phyloP scores from a whole-genome alignment of 306 rosid species.

The Lupinus albus region DNA sequence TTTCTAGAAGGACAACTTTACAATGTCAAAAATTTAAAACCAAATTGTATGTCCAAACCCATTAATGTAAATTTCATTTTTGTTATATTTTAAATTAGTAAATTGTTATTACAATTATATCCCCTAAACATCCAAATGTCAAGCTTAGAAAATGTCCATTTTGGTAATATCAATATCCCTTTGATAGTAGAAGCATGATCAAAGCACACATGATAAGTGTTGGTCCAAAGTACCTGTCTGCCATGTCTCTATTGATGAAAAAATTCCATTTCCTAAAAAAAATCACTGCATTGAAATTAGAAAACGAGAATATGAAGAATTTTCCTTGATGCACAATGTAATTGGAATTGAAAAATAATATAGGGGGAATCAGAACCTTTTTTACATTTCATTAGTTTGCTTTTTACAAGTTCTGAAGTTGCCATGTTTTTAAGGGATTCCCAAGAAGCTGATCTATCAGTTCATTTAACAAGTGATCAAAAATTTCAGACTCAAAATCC shows the following conservation, averaged over 20 bases:
- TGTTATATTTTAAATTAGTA: too few species aligned
- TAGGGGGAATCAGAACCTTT: not conserved
- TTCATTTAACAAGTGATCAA: conserved; percentile 64
- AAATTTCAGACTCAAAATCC: conserved; percentile 57
- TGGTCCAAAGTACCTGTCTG: not conserved
- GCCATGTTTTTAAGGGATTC: conserved; percentile 30
- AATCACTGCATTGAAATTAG: conserved; percentile 1
- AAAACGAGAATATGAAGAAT: conserved; percentile 15
- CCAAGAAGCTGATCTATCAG: conserved; percentile 55
- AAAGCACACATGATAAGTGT: not conserved
- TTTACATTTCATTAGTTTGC: conserved; percentile 42
- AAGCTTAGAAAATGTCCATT: too few species aligned
- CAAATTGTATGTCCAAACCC: too few species aligned
- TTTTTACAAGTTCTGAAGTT: conserved; percentile 38
- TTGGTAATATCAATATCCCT: too few species aligned
- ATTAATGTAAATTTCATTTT: too few species aligned
- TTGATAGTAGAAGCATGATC: too few species aligned
- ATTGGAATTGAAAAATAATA: not conserved
- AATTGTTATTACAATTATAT: too few species aligned
- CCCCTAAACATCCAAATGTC: too few species aligned
- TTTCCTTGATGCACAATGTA: not conserved
- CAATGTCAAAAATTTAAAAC: too few species aligned
- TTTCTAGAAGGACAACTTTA: too few species aligned
- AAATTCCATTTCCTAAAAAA: not conserved
- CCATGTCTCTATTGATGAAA: not conserved